phyloP scores from a whole-genome alignment of 2,329 filamentous ascomycete species.

The Botrytis fragariae region DNA sequence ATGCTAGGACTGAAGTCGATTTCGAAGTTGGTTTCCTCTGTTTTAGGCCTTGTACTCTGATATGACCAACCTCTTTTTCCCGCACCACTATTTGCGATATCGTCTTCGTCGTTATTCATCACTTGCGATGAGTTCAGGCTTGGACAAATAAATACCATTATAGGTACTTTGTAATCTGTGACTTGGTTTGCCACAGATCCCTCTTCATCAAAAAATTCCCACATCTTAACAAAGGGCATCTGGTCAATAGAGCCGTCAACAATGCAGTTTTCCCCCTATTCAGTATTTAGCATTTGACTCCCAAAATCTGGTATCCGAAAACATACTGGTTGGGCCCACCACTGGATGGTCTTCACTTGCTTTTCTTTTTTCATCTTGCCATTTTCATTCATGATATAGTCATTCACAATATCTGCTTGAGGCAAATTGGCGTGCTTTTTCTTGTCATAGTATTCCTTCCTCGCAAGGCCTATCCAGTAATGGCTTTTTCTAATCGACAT shows the following conservation, averaged over 20 bases:
- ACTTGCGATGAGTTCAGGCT: not conserved
- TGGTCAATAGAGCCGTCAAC: not conserved
- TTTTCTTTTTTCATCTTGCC: constrained; percentile 5
- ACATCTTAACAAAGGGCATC: not conserved
- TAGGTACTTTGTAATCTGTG: constrained; percentile 2
- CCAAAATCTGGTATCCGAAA: not conserved
- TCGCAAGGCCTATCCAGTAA: constrained; percentile 4
- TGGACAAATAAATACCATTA: not conserved
- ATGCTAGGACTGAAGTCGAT: not conserved
- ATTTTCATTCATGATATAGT: not conserved
- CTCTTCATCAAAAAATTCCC: not conserved
- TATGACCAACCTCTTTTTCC: not conserved
- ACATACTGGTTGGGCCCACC: constrained; percentile 6
- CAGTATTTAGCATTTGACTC: constrained; percentile 4
- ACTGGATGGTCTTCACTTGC: not conserved
- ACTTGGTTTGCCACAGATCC: not conserved
- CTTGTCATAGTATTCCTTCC: not conserved
- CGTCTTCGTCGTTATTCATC: not conserved
- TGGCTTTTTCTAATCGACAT: constrained; percentile 4
- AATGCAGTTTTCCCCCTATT: not conserved
- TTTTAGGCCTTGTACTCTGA: not conserved
- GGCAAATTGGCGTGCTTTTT: not conserved
- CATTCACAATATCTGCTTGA: constrained; percentile 3
- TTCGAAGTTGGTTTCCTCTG: not conserved
- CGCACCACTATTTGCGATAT: not conserved